A percentile compares a stretch with the other conserved stretches of the same genome.
Conservation (phyloP, 2,329 filamentous ascomycete genomes). For the Hypoxylon sp. region DNA sequence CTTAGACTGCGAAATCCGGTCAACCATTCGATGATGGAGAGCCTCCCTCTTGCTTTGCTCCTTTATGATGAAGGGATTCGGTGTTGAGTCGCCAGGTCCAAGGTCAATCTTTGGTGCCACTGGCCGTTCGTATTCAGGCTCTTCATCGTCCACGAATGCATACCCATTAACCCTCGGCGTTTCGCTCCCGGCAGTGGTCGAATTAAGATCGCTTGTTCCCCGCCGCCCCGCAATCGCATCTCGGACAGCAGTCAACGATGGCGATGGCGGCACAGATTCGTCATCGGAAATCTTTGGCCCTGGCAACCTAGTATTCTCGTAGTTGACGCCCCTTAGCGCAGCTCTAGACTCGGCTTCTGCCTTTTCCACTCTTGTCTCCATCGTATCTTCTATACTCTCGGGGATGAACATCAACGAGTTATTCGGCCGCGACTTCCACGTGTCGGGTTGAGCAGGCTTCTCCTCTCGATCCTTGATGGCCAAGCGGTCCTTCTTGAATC, state of each 20-base stretch:
- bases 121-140: conserved; percentile 63
- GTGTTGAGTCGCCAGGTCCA: conserved; percentile 70
- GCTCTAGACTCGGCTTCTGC: conserved; percentile 79
- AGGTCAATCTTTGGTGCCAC: conserved; percentile 66
- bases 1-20: conserved; percentile 80
- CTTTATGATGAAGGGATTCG: conserved; percentile 84
- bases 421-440: conserved; percentile 79
- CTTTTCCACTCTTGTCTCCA: conserved; percentile 74
- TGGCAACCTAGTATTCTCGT: conserved; percentile 86
- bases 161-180: conserved; percentile 95
- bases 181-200: conserved; percentile 72
- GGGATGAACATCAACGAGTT: conserved; percentile 91
- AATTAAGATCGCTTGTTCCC: conserved; percentile 72
- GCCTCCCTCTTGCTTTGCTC: conserved; percentile 82
- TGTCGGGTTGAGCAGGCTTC: conserved; percentile 81
- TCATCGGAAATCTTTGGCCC: conserved; percentile 57
- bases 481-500: conserved; percentile 68
- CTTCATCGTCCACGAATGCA: conserved; percentile 89
- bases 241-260: conserved; percentile 85
- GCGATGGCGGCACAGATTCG: conserved; percentile 75
- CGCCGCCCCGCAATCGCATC: conserved; percentile 85
- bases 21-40: conserved; percentile 88
- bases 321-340: conserved; percentile 81
- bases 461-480: conserved; percentile 76
- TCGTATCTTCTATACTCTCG: conserved; percentile 71